Conservation (phyloP, 2,329 filamentous ascomycete species). For the Raffaelea deltoideospora region DNA sequence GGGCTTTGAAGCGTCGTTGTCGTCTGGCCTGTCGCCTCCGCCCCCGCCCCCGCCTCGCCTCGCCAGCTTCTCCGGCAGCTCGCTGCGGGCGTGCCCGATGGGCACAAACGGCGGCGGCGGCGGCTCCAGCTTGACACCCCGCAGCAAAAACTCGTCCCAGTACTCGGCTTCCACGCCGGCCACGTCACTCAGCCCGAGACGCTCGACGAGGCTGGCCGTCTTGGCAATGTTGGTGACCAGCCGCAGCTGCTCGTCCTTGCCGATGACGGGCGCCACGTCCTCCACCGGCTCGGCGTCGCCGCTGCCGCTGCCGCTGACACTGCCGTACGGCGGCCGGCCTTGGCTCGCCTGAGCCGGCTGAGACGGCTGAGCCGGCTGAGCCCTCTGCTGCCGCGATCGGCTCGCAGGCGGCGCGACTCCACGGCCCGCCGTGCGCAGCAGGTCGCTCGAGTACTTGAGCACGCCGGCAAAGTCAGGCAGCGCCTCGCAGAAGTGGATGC, state of each 20-base stretch:
- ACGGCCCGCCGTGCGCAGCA: conserved; percentile 69
- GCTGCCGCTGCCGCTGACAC: no score
- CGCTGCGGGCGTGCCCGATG: conserved; percentile 46
- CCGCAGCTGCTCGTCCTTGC: conserved; percentile 69
- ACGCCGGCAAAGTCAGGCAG: conserved; percentile 84
- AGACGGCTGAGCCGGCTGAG: no score
- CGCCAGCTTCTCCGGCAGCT: conserved; percentile 31
- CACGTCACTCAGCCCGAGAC: conserved; percentile 51
- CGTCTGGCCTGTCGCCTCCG: no score
- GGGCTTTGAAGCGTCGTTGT: neutral
- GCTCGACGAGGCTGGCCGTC: conserved; percentile 62
- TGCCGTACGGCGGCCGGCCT: no score
- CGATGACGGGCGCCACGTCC: conserved; percentile 54
- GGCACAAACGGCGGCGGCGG: conserved; percentile 43
- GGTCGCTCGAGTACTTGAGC: conserved; percentile 70
- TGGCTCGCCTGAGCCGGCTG: no score
- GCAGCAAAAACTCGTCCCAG: conserved; percentile 91
- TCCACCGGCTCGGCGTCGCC: conserved; percentile 44
- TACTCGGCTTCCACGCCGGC: conserved; percentile 61
- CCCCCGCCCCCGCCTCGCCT: no score
- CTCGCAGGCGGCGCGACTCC: conserved; percentile 66
- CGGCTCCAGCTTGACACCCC: conserved; percentile 57
- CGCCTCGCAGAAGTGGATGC: conserved; percentile 86
- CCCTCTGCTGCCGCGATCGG: no score
- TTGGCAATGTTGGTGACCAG: conserved; percentile 76